phyloP scores from a whole-genome alignment of 2,329 filamentous ascomycete species.

The Aspergillus novofumigatus region DNA sequence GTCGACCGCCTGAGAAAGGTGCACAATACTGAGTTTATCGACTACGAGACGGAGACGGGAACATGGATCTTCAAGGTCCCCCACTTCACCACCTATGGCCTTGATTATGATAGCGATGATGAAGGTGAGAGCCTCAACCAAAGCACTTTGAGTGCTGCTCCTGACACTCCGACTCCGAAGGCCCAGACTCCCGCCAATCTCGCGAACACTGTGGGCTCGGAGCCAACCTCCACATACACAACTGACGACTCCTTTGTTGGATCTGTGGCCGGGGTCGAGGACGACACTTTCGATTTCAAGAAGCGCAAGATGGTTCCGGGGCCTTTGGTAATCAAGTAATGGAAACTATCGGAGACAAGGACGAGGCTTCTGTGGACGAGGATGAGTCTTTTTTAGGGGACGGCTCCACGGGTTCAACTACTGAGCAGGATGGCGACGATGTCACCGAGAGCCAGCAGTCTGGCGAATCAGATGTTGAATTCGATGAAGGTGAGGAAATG shows the following conservation, averaged over 20 bases:
- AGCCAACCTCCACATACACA: conserved; percentile 36
- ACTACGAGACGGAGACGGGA: conserved; percentile 74
- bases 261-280: conserved; percentile 39
- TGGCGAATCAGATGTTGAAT: conserved; percentile 60
- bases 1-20: conserved; percentile 74
- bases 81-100: conserved; percentile 92
- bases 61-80: conserved; percentile 91
- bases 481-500: conserved; percentile 69
- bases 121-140: conserved; percentile 52
- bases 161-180: conserved; percentile 47
- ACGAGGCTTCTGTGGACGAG: conserved; percentile 28
- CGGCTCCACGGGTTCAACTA: conserved; percentile 79
- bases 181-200: conserved; percentile 24
- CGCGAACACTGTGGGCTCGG: conserved; percentile 32
- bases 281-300: conserved; percentile 58
- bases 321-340: conserved; percentile 66
- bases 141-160: conserved; percentile 49
- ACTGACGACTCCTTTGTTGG: conserved; percentile 40
- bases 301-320: conserved; percentile 59
- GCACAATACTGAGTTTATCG: conserved; percentile 72
- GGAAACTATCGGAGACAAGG: conserved; percentile 52
- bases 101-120: conserved; percentile 75
- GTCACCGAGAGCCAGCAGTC: conserved; percentile 50
- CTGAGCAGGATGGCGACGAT: conserved; percentile 54
- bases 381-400: conserved; percentile 86